These are phyloP conservation scores for Coleophoma crateriformis DNA, from an alignment of 2,329 filamentous ascomycete species.

Conservation along the genomic window DNA sequence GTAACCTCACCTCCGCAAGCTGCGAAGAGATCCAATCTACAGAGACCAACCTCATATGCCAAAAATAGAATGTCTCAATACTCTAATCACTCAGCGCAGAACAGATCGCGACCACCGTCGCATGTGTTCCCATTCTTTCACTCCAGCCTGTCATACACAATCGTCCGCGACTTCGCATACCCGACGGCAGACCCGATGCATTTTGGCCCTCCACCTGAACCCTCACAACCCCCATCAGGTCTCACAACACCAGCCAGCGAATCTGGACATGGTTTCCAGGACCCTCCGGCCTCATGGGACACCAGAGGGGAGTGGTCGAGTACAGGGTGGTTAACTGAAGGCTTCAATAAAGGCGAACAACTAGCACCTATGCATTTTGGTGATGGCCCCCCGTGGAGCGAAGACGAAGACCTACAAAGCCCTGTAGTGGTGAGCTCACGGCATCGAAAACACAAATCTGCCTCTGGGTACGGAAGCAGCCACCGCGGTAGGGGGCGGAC, in stretches of 20 bases:
- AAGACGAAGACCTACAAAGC: conserved; percentile 91
- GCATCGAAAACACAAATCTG: conserved; percentile 81
- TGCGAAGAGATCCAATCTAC: conserved; percentile 50
- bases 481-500: conserved; percentile 39
- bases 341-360: conserved; percentile 60
- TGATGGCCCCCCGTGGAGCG: conserved; percentile 88
- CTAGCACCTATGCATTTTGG: conserved; percentile 78
- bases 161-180: conserved; percentile 96
- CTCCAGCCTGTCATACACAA: conserved; percentile 80
- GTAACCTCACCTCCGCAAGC: conserved; percentile 46
- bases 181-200: conserved; percentile 77
- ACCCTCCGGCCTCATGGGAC: conserved; percentile 74
- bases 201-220: conserved; percentile 82
- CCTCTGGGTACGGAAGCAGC: conserved; percentile 36
- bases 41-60: conserved; percentile 68
- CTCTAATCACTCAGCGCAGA: conserved; percentile 62
- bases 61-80: conserved; percentile 82
- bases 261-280: conserved; percentile 69
- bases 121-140: conserved; percentile 77
- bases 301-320: conserved; percentile 54
- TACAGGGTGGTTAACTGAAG: conserved; percentile 31
- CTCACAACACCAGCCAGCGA: conserved; percentile 83
- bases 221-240: conserved; percentile 64
- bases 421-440: conserved; percentile 78
- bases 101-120: conserved; percentile 74